Conservation (phyloP, 495 filamentous ascomycete species). For the Hypomontagnella submonticulosa region DNA sequence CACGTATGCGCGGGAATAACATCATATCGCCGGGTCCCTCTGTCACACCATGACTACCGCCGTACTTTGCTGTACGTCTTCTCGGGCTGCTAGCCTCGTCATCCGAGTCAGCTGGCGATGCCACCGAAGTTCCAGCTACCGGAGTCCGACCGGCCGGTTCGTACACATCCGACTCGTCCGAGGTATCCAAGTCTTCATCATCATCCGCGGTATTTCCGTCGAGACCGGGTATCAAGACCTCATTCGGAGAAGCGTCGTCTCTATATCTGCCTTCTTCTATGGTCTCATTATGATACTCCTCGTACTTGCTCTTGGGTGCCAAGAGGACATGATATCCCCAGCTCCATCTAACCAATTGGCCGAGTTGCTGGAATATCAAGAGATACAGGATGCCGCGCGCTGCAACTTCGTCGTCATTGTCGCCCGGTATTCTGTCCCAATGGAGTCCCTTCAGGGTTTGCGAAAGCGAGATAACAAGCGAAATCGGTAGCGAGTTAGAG, state of each 20-base stretch:
- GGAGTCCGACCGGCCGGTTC: constrained; percentile 62
- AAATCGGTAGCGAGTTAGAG: constrained; percentile 97
- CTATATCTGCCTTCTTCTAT: constrained; percentile 77
- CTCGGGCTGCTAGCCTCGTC: constrained; percentile 50
- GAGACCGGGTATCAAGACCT: constrained; percentile 48
- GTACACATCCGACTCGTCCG: constrained; percentile 55
- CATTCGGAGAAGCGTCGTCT: constrained; percentile 55
- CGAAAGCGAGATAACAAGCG: constrained; percentile 91
- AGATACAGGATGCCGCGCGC: constrained; percentile 95
- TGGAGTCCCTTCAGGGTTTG: constrained; percentile 91
- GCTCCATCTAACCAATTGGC: constrained; percentile 94
- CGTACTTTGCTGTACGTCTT: constrained; percentile 36
- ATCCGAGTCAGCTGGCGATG: constrained; percentile 56
- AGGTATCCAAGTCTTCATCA: constrained; percentile 26
- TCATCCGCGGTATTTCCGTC: constrained; percentile 36
- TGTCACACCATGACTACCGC: constrained; percentile 20
- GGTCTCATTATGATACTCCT: constrained; percentile 64
- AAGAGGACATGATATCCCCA: constrained; percentile 96
- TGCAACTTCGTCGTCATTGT: constrained; percentile 94
- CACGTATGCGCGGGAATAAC: constrained; percentile 58
- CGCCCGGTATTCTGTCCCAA: constrained; percentile 88
- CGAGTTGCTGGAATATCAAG: constrained; percentile 96
- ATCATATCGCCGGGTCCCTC: constrained; percentile 50
- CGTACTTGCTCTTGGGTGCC: constrained; percentile 78
- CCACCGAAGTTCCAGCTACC: constrained; percentile 51